phyloP scores from a whole-genome alignment of 164 flowering plant species.

The Nelumbo lutea region DNA sequence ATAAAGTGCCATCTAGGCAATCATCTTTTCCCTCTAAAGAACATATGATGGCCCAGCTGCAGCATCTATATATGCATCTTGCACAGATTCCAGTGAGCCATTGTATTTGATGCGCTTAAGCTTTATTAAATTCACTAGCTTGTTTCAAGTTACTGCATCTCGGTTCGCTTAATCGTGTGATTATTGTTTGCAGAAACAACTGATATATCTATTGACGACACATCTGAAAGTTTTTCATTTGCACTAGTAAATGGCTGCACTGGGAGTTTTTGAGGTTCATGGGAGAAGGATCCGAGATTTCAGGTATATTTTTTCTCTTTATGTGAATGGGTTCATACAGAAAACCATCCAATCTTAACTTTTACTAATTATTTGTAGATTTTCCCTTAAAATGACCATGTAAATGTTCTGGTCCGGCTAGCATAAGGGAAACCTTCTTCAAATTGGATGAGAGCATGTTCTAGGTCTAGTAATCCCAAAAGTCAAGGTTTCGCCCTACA shows the following conservation, averaged over 20 bases:
- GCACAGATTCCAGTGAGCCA: slow-evolving; percentile 73
- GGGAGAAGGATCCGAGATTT: slow-evolving; percentile 95
- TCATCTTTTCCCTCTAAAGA: slow-evolving; percentile 45
- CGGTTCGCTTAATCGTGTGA: slow-evolving; percentile 1
- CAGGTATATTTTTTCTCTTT: slow-evolving; percentile 41
- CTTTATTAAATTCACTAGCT: not conserved
- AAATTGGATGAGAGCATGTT: too few species aligned
- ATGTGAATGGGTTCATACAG: not conserved
- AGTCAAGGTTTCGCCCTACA: too few species aligned
- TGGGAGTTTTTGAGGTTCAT: slow-evolving; percentile 98
- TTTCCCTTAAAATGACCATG: too few species aligned
- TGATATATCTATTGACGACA: slow-evolving; percentile 76
- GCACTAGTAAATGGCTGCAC: slow-evolving; percentile 97
- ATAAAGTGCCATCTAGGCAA: slow-evolving; percentile 48
- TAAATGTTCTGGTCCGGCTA: too few species aligned
- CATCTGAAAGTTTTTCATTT: slow-evolving; percentile 94
- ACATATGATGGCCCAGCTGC: slow-evolving; percentile 32
- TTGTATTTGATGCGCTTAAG: slow-evolving; percentile 10
- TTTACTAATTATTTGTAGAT: too few species aligned
- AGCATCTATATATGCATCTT: slow-evolving; percentile 32
- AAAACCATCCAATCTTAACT: too few species aligned
- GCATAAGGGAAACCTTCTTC: too few species aligned
- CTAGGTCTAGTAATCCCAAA: too few species aligned
- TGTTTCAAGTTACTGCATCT: not conserved
- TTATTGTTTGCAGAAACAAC: slow-evolving; percentile 40